Conservation (phyloP, 2,329 filamentous ascomycete species). For the Beauveria sp. region DNA sequence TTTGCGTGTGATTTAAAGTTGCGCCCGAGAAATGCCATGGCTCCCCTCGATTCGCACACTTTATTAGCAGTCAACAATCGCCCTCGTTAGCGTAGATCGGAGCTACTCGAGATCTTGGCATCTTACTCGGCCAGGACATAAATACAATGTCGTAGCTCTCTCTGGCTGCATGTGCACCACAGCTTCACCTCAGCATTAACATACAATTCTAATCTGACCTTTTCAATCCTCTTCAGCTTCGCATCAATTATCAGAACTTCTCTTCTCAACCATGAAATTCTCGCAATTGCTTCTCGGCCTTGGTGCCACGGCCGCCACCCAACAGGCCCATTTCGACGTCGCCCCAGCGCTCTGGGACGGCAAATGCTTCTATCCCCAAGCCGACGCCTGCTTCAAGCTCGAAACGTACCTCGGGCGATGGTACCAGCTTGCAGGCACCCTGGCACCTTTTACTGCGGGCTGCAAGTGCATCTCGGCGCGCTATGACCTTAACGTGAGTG, state of each 20-base stretch:
- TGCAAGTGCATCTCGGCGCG: slow-evolving; percentile 27
- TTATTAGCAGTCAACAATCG: not conserved
- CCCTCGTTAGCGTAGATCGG: slow-evolving; percentile 1
- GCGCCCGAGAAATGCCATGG: not conserved
- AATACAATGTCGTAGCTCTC: not conserved
- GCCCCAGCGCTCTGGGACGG: slow-evolving; percentile 25
- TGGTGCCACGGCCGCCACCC: not conserved
- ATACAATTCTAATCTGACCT: not conserved
- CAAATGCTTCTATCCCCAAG: slow-evolving; percentile 23
- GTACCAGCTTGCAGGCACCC: slow-evolving; percentile 27
- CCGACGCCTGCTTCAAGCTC: slow-evolving; percentile 22
- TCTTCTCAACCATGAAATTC: not conserved
- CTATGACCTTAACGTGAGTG: slow-evolving; percentile 24
- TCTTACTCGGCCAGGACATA: not conserved
- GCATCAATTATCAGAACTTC: not conserved
- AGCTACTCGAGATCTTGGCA: not conserved
- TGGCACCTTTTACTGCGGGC: slow-evolving; percentile 22
- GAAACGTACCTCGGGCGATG: slow-evolving; percentile 25
- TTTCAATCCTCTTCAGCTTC: not conserved
- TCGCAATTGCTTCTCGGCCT: not conserved
- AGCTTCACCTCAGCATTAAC: not conserved
- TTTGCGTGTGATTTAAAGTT: no score
- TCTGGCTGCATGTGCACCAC: not conserved
- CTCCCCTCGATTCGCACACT: not conserved
- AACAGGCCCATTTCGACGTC: slow-evolving; percentile 14